Conservation (phyloP, 2,329 filamentous ascomycete species). For the Fusarium sp. region DNA sequence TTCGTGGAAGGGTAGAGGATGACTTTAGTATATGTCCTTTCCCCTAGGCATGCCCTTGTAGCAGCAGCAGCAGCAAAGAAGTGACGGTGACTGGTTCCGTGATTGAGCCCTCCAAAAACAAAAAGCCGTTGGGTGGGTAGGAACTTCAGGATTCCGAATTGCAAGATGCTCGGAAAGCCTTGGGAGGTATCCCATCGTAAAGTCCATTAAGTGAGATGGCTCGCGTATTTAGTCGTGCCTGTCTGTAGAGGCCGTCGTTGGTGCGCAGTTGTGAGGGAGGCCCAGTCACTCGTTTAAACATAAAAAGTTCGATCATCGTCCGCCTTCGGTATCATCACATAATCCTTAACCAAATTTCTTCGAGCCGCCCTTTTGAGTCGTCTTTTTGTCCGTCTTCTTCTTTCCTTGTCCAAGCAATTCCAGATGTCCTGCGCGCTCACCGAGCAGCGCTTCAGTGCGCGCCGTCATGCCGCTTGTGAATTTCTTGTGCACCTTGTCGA, state of each 20-base stretch:
- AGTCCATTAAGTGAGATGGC: neutral
- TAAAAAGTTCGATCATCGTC: constrained; percentile 3
- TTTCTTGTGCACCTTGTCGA: constrained; percentile 65
- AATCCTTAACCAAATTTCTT: constrained; percentile 63
- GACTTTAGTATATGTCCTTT: neutral
- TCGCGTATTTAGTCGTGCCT: neutral
- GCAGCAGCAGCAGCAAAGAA: neutral
- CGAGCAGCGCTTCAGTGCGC: constrained; percentile 66
- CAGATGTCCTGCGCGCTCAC: constrained; percentile 67
- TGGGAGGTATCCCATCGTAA: neutral
- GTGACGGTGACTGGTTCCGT: neutral
- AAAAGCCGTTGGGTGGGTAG: neutral
- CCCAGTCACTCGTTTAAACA: neutral
- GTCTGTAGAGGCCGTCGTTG: neutral
- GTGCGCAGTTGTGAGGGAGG: neutral
- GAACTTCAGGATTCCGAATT: neutral
- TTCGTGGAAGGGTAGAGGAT: neutral
- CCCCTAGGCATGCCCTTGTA: neutral
- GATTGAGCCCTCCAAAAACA: neutral
- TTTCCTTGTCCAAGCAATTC: constrained; percentile 68
- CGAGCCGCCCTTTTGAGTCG: constrained; percentile 58
- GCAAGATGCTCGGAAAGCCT: neutral
- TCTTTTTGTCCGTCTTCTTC: constrained; percentile 57
- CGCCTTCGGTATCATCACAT: neutral
- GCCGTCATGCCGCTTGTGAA: constrained; percentile 63